Conservation (phyloP, 2,329 filamentous ascomycete species). For the Ilyonectria sp. region DNA sequence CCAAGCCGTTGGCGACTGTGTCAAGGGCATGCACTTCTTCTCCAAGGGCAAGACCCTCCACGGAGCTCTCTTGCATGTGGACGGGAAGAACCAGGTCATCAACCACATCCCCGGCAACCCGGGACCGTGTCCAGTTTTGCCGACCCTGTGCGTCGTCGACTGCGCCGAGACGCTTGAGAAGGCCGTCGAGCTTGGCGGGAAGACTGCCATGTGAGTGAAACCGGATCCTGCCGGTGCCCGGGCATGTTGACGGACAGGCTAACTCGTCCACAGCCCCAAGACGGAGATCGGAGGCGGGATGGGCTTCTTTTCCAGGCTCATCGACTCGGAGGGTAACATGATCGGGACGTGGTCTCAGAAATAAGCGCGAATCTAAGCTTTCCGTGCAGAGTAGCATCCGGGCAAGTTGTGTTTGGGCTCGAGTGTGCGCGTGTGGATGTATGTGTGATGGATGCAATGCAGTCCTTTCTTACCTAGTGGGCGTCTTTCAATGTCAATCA, state of each 20-base stretch:
- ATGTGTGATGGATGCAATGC: slow-evolving; percentile 9
- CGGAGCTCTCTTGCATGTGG: slow-evolving; percentile 55
- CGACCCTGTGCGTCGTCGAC: slow-evolving; percentile 53
- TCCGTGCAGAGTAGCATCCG: slow-evolving; percentile 7
- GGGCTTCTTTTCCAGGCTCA: slow-evolving; percentile 55
- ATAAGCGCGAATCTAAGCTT: slow-evolving; percentile 32
- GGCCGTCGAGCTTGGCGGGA: slow-evolving; percentile 51
- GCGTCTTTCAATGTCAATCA: not conserved
- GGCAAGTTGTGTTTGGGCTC: not conserved
- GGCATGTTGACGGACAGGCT: slow-evolving; percentile 10
- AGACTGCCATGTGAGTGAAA: slow-evolving; percentile 53
- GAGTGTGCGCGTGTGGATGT: not conserved
- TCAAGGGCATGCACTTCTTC: slow-evolving; percentile 54
- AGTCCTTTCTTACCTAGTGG: slow-evolving; percentile 10
- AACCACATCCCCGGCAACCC: slow-evolving; percentile 46
- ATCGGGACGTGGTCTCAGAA: slow-evolving; percentile 53
- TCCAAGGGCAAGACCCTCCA: slow-evolving; percentile 50
- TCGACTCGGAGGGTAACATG: slow-evolving; percentile 58
- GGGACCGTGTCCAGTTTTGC: slow-evolving; percentile 49
- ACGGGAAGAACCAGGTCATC: slow-evolving; percentile 48
- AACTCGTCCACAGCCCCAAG: slow-evolving; percentile 50
- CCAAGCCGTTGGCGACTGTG: slow-evolving; percentile 39
- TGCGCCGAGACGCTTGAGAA: slow-evolving; percentile 51
- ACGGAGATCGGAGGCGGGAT: slow-evolving; percentile 52
- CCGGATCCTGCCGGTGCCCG: not conserved